Percentiles rank a stretch among this genome's conserved stretches.
phyloP scores from a whole-genome alignment of 192 early-diverging fungal species.

The Chytriomyces sp. region DNA sequence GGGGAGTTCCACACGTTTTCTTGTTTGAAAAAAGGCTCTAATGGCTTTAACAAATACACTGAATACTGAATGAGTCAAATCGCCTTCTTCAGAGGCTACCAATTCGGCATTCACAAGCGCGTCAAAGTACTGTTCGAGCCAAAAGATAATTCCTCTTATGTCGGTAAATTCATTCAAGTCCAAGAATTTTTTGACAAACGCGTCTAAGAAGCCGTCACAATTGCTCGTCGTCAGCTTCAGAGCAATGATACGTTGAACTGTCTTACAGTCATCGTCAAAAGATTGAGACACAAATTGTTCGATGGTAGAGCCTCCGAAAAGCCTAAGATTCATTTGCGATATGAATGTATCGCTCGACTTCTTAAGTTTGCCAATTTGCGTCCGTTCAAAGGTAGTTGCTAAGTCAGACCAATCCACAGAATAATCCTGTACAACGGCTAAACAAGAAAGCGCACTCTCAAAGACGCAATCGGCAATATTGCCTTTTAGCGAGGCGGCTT shows the following conservation, averaged over 20 bases:
- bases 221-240: background rate
- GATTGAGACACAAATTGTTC: too few species aligned
- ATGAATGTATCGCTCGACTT: too few species aligned
- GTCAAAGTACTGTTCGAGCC: constrained; percentile 14
- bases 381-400: background rate
- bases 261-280: too few species aligned
- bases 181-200: background rate
- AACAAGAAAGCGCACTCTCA: background rate
- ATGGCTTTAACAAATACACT: constrained; percentile 6
- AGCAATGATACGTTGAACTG: background rate
- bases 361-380: constrained; percentile 2
- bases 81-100: background rate
- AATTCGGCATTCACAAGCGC: background rate
- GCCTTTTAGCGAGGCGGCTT: background rate
- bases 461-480: constrained; percentile 15
- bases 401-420: background rate
- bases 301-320: too few species aligned
- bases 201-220: background rate
- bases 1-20: constrained; percentile 22
- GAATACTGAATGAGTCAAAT: background rate
- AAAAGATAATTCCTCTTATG: constrained; percentile 5
- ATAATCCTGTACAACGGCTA: background rate
- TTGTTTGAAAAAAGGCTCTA: background rate
- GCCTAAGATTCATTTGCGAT: too few species aligned
- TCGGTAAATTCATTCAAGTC: background rate